phyloP scores from a whole-genome alignment of 306 rosid species.

The Begonia loranthoides region DNA sequence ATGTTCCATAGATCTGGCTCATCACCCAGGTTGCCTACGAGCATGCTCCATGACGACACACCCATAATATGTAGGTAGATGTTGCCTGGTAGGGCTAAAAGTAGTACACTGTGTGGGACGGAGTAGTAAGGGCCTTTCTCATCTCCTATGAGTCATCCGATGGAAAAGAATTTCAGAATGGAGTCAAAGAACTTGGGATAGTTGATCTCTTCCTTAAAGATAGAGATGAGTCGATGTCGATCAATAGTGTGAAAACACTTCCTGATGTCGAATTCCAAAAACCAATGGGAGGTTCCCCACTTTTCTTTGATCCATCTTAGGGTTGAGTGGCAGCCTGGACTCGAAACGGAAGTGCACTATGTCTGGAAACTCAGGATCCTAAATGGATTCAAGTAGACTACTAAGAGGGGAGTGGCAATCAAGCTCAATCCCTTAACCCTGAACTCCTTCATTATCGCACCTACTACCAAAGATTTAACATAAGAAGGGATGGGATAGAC shows the following conservation, averaged over 20 bases:
- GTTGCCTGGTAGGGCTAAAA: neutral
- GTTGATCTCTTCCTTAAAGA: conserved; percentile 5
- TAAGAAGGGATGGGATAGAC: too few species aligned
- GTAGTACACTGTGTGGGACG: conserved; percentile 2
- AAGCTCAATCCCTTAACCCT: too few species aligned
- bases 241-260: conserved; percentile 1
- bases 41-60: too few species aligned
- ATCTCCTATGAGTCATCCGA: neutral
- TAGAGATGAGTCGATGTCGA: conserved; percentile 1
- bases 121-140: conserved; percentile 2
- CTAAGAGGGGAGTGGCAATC: too few species aligned
- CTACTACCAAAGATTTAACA: too few species aligned
- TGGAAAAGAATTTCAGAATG: neutral
- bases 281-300: neutral
- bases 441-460: too few species aligned
- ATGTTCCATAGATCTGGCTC: too few species aligned
- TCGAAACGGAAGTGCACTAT: neutral
- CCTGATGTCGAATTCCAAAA: conserved; percentile 4
- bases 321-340: neutral
- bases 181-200: conserved; percentile 6
- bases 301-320: conserved; percentile 5
- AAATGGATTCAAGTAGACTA: too few species aligned
- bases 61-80: too few species aligned
- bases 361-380: too few species aligned
- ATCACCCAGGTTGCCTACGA: too few species aligned